These are phyloP conservation scores for Coemansia sp. DNA, from an alignment of 192 early-diverging fungal species.

Conservation along the genomic window DNA sequence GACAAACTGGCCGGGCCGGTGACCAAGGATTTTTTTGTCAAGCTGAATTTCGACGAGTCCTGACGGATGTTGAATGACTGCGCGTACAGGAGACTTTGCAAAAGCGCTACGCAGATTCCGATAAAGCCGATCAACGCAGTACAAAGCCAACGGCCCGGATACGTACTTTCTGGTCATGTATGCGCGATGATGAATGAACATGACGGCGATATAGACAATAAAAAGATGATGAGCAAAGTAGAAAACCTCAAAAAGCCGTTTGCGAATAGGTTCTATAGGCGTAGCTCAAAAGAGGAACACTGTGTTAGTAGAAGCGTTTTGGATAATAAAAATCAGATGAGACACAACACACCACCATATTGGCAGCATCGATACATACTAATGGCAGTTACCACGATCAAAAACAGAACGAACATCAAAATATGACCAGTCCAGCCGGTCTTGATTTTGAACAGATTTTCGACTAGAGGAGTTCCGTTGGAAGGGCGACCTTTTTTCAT, in stretches of 20 bases:
- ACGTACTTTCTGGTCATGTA: conserved; percentile 61
- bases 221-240: conserved; percentile 80
- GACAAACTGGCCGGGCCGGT: conserved; percentile 75
- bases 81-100: conserved; percentile 58
- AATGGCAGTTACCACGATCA: conserved; percentile 60
- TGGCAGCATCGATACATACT: conserved; percentile 19
- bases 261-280: conserved; percentile 51
- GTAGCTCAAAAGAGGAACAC: not conserved
- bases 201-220: conserved; percentile 60
- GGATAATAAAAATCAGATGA: too few relatives aligned
- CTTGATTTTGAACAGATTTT: conserved; percentile 19
- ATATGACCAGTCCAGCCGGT: conserved; percentile 69
- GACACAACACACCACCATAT: not conserved
- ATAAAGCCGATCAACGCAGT: conserved; percentile 60
- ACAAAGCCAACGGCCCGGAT: conserved; percentile 55
- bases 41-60: conserved; percentile 70
- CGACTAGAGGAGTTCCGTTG: conserved; percentile 17
- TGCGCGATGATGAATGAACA: conserved; percentile 68
- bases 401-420: conserved; percentile 58
- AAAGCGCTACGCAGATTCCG: conserved; percentile 57
- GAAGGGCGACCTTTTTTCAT: conserved; percentile 12
- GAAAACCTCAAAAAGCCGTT: conserved; percentile 68
- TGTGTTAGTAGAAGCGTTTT: not conserved
- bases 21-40: conserved; percentile 52
- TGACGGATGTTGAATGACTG: conserved; percentile 74